Evolutionary conservation across 106 monocot genomes (phyloP).

Genomic region (Dioscorea dumetorum): DNA sequence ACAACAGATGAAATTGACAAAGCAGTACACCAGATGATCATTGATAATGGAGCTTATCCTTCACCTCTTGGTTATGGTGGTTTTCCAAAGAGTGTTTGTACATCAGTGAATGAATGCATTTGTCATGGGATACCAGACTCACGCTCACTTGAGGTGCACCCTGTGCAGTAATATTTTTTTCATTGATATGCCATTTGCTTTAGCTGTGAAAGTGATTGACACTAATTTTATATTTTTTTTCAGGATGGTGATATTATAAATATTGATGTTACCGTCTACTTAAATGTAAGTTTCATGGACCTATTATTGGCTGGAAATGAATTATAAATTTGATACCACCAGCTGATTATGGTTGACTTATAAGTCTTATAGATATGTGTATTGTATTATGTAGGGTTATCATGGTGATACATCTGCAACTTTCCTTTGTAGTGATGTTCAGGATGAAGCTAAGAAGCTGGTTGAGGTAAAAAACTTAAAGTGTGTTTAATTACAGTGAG

Average conservation of each 20-base stretch:
- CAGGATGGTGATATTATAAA: conserved; percentile 99
- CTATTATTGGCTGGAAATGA: no score
- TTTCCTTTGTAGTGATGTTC: conserved; percentile 81
- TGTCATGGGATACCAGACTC: conserved; percentile 99
- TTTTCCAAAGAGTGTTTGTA: conserved; percentile 97
- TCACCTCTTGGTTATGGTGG: conserved; percentile 98
- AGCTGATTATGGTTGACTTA: no score
- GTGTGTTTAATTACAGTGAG: not conserved
- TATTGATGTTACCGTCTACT: conserved; percentile 97
- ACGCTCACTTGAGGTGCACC: conserved; percentile 66
- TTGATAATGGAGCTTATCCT: conserved; percentile 96
- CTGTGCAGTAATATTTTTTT: not conserved
- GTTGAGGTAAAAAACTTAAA: conserved; percentile 50
- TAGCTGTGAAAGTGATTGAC: not conserved
- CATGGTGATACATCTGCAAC: conserved; percentile 98
- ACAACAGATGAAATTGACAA: conserved; percentile 94
- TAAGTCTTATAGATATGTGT: no score
- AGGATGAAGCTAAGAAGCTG: conserved; percentile 66
- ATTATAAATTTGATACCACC: no score
- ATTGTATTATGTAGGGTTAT: conserved; percentile 53
- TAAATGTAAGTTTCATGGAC: conserved; percentile 64
- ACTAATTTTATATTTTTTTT: conserved; percentile 2
- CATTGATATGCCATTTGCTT: not conserved
- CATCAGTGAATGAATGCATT: conserved; percentile 98
- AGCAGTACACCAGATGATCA: conserved; percentile 95